Evolutionary conservation across 495 filamentous ascomycete species (phyloP).

Genomic region (Aspergillus conjunctus): DNA sequence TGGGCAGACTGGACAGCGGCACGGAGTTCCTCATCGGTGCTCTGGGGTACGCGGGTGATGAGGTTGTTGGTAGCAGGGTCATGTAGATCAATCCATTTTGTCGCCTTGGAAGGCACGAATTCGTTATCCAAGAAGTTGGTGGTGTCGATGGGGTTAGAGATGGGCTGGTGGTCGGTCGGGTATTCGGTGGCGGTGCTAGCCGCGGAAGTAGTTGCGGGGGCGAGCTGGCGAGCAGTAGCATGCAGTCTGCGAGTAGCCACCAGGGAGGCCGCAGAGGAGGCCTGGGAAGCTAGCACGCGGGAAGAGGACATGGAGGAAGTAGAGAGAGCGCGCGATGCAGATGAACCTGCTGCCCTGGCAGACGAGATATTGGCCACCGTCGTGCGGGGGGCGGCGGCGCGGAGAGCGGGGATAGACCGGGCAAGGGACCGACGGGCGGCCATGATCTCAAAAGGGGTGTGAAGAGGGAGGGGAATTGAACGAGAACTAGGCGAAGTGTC

Average conservation of each 20-base stretch:
- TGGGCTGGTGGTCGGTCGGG: conserved; percentile 80
- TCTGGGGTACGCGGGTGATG: conserved; percentile 96
- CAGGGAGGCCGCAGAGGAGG: conserved; percentile 27
- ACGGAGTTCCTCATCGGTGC: conserved; percentile 83
- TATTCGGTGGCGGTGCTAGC: conserved; percentile 68
- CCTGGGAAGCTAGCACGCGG: conserved; percentile 26
- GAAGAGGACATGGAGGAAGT: conserved; percentile 27
- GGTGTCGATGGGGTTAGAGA: conserved; percentile 74
- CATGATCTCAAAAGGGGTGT: conserved; percentile 33
- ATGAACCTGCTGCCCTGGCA: conserved; percentile 30
- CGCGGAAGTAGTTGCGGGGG: conserved; percentile 54
- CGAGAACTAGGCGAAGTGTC: conserved; percentile 5
- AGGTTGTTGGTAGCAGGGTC: conserved; percentile 98
- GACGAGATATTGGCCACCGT: conserved; percentile 28
- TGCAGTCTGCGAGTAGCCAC: conserved; percentile 51
- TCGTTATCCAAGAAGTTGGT: conserved; percentile 92
- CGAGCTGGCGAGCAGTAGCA: conserved; percentile 61
- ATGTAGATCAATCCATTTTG: conserved; percentile 81
- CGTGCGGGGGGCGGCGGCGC: conserved; percentile 47
- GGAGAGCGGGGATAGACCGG: conserved; percentile 49
- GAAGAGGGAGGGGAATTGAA: neutral
- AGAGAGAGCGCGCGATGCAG: conserved; percentile 34
- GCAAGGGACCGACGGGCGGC: conserved; percentile 49
- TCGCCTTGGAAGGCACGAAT: conserved; percentile 74
- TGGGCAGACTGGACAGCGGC: conserved; percentile 86